phyloP scores from a whole-genome alignment of 768 basidiomycete genomes.

The Mycena alexandri region DNA sequence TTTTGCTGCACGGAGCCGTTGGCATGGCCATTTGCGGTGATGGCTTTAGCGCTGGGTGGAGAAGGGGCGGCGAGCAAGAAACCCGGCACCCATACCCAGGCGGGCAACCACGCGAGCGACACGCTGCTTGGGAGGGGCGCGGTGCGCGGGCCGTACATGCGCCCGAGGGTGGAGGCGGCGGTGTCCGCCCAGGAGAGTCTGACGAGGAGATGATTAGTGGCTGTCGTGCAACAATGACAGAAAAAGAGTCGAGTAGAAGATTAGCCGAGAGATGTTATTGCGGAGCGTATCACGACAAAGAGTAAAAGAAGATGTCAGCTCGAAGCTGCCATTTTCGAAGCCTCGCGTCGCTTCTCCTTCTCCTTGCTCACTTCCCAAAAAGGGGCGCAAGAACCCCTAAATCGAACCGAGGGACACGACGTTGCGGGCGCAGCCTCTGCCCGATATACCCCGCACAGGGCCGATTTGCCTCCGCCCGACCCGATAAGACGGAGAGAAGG shows the following conservation, averaged over 20 bases:
- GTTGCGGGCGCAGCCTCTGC: too few relatives aligned
- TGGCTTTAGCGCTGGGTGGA: neutral
- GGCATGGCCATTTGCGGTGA: neutral
- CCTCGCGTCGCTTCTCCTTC: too few relatives aligned
- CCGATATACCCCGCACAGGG: too few relatives aligned
- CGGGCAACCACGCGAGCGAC: conserved; percentile 51
- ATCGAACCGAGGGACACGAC: too few relatives aligned
- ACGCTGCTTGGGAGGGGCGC: conserved; percentile 65
- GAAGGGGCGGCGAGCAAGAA: conserved; percentile 64
- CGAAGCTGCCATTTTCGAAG: too few relatives aligned
- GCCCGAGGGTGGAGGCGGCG: conserved; percentile 91
- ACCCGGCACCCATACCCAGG: conserved; percentile 30
- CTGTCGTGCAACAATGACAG: too few relatives aligned
- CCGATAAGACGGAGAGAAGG: neutral
- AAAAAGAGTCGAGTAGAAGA: too few relatives aligned
- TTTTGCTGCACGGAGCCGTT: neutral
- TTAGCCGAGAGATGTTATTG: too few relatives aligned
- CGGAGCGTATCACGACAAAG: too few relatives aligned
- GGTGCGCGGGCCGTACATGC: conserved; percentile 83
- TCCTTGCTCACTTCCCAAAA: too few relatives aligned
- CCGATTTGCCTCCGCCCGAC: neutral
- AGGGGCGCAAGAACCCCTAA: too few relatives aligned
- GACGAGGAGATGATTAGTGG: conserved; percentile 4
- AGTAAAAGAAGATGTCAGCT: too few relatives aligned
- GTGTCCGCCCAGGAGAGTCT: conserved; percentile 98